Percentiles rank a stretch among this genome's conserved stretches.
Evolutionary conservation across 176 grass and related monocot genomes (phyloP).

Genomic region (Oryza australiensis): DNA sequence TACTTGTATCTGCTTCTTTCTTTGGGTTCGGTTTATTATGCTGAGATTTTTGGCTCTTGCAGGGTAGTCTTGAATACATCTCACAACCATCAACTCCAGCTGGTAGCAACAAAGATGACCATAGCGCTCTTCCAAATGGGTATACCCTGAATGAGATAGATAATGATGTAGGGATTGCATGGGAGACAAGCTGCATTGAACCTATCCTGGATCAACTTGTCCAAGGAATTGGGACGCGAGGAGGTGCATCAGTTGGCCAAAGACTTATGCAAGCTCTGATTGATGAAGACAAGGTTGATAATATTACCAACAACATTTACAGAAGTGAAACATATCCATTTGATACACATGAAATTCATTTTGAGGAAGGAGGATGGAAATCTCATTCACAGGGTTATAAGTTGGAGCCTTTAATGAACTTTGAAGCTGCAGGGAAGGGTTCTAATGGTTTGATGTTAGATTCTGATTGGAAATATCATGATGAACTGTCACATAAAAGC

Average conservation of each 20-base stretch:
- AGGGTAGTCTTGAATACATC: constrained; percentile 73
- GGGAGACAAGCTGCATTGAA: constrained; percentile 64
- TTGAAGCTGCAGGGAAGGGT: constrained; percentile 46
- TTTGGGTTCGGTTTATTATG: constrained; percentile 6
- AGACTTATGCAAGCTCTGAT: constrained; percentile 74
- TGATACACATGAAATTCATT: constrained; percentile 54
- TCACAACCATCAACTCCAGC: constrained; percentile 63
- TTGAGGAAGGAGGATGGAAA: constrained; percentile 59
- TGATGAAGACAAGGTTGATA: constrained; percentile 68
- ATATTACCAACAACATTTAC: constrained; percentile 47
- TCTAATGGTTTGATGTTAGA: constrained; percentile 53
- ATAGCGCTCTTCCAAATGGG: constrained; percentile 48
- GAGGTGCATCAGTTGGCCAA: constrained; percentile 61
- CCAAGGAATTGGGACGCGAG: constrained; percentile 49
- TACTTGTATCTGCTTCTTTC: background rate
- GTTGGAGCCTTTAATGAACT: constrained; percentile 48
- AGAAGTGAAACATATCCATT: constrained; percentile 46
- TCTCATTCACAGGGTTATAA: constrained; percentile 45
- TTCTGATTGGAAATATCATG: constrained; percentile 64
- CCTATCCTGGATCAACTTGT: constrained; percentile 68
- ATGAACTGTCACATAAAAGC: constrained; percentile 46
- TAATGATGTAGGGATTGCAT: constrained; percentile 45
- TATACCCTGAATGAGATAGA: constrained; percentile 48
- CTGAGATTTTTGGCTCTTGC: constrained; percentile 17
- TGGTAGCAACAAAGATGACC: constrained; percentile 49